phyloP scores from a whole-genome alignment of 345 rosid genomes.

The Brassica carinata region DNA sequence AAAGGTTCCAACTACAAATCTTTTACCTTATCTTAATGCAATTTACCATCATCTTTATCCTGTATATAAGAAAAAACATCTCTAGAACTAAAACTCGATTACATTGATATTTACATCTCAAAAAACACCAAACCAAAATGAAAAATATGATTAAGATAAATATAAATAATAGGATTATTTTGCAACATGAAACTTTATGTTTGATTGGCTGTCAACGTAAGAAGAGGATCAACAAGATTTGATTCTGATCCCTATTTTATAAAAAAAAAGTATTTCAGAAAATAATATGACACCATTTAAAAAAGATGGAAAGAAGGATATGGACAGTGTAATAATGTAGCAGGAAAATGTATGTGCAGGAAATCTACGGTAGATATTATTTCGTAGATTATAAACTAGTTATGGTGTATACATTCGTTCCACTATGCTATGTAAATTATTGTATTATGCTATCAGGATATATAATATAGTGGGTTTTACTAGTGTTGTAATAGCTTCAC shows the following conservation, averaged over 20 bases:
- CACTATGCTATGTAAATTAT: conserved; percentile 47
- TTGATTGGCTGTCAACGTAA: conserved; percentile 34
- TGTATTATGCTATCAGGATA: conserved; percentile 6
- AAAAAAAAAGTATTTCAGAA: background rate
- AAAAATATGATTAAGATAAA: background rate
- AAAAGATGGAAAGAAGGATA: conserved; percentile 1
- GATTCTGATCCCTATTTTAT: conserved; percentile 17
- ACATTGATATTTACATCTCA: background rate
- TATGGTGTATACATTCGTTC: conserved; percentile 36
- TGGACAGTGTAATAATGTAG: conserved; percentile 27
- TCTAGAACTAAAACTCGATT: background rate
- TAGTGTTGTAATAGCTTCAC: background rate
- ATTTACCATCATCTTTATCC: background rate
- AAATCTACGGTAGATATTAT: conserved; percentile 63
- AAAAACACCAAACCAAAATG: background rate
- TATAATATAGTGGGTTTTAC: too few species aligned
- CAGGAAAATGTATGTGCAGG: conserved; percentile 53
- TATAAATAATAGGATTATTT: background rate
- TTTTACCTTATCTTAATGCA: background rate
- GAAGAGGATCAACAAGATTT: conserved; percentile 34
- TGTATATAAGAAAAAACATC: background rate
- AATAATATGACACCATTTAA: conserved; percentile 5
- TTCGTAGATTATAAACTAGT: background rate
- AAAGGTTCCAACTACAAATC: background rate
- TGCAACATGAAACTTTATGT: conserved; percentile 13